These are phyloP conservation scores for Ascoidea tarda DNA, from an alignment of 805 yeast species.

Conservation along the genomic window DNA sequence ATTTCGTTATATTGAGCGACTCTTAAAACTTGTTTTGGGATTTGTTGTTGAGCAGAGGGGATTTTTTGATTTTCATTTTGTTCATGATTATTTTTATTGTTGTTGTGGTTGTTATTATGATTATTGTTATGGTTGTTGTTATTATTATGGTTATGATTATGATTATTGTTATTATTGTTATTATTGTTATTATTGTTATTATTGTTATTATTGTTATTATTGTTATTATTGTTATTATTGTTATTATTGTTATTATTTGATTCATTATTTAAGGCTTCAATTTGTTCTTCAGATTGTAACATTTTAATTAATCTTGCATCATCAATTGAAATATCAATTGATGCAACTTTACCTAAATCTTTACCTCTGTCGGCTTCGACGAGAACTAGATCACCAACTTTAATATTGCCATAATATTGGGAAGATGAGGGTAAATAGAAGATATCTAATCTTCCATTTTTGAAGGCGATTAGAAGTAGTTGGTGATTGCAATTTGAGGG, in stretches of 20 bases:
- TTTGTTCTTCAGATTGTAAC: constrained; percentile 59
- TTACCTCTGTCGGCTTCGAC: constrained; percentile 79
- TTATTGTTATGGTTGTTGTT: neutral
- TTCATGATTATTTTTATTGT: neutral
- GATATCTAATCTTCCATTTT: constrained; percentile 68
- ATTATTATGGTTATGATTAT: constrained; percentile 5
- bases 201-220: neutral
- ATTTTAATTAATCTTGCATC: constrained; percentile 57
- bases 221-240: constrained; percentile 9
- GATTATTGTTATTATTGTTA: neutral
- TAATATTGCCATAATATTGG: constrained; percentile 17
- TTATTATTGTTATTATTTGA: neutral
- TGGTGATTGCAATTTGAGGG: constrained; percentile 10
- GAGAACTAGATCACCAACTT: constrained; percentile 54
- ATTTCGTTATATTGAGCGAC: constrained; percentile 51
- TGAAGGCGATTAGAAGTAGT: constrained; percentile 58
- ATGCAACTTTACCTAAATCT: constrained; percentile 57
- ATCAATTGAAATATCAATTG: constrained; percentile 41
- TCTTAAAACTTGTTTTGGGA: constrained; percentile 55
- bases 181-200: constrained; percentile 5
- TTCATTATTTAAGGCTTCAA: constrained; percentile 33
- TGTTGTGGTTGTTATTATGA: constrained; percentile 8
- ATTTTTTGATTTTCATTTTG: constrained; percentile 4
- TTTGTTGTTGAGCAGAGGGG: constrained; percentile 32
- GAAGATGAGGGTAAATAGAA: constrained; percentile 40